A percentile compares a stretch with the other conserved stretches of the same genome.
Evolutionary conservation across 2,329 filamentous ascomycete genomes (phyloP).

Genomic region (Xylaria hypoxylon): DNA sequence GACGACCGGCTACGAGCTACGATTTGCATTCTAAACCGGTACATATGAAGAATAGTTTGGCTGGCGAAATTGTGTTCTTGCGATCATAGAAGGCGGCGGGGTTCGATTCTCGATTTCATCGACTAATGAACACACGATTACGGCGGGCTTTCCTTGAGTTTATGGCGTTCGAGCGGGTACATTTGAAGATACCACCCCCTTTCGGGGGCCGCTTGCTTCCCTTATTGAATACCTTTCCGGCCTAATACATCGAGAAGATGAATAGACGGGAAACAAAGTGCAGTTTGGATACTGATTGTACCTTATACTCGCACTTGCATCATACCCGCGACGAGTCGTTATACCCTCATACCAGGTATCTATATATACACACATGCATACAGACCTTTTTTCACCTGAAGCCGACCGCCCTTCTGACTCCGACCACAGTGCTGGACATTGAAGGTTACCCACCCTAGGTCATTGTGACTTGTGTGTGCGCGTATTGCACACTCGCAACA

Average conservation of each 20-base stretch:
- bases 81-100: slow-evolving; percentile 37
- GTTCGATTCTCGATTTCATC: slow-evolving; percentile 30
- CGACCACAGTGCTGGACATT: background rate
- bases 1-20: slow-evolving; percentile 57
- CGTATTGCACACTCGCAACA: background rate
- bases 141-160: slow-evolving; percentile 42
- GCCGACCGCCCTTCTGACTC: background rate
- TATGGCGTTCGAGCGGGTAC: slow-evolving; percentile 46
- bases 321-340: background rate
- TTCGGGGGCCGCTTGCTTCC: slow-evolving; percentile 43
- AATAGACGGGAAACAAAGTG: slow-evolving; percentile 33
- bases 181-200: slow-evolving; percentile 50
- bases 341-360: background rate
- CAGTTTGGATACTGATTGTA: slow-evolving; percentile 3
- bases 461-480: background rate
- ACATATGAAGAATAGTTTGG: slow-evolving; percentile 27
- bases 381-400: background rate
- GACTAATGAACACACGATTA: slow-evolving; percentile 44
- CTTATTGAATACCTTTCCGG: slow-evolving; percentile 33
- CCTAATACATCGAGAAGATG: slow-evolving; percentile 39
- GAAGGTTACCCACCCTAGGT: background rate
- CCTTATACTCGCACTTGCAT: background rate
- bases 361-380: slow-evolving; percentile 8
- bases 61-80: slow-evolving; percentile 20
- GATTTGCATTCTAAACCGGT: slow-evolving; percentile 58